Evolutionary conservation across 345 rosid species (phyloP).

Genomic region (Bruguiera sexangula): DNA sequence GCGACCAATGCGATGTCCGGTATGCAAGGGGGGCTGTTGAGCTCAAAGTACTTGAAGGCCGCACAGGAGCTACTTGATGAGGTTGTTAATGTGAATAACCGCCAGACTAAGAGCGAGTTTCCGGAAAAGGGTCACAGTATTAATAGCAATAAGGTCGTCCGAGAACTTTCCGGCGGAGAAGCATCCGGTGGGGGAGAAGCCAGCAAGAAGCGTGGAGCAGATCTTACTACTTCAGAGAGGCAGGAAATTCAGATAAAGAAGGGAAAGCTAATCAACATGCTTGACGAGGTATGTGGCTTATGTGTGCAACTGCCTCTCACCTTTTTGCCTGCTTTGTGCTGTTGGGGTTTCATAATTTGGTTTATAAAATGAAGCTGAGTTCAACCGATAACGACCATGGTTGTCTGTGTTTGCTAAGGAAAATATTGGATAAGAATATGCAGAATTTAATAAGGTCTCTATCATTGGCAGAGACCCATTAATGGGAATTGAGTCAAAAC

Average conservation of each 20-base stretch:
- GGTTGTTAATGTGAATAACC: constrained; percentile 68
- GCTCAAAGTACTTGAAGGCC: constrained; percentile 94
- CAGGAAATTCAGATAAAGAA: constrained; percentile 99
- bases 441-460: constrained; percentile 13
- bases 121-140: constrained; percentile 42
- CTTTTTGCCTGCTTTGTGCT: neutral
- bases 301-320: neutral
- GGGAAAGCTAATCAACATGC: constrained; percentile 85
- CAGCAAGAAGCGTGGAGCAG: constrained; percentile 48
- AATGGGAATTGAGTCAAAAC: neutral
- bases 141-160: constrained; percentile 35
- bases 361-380: neutral
- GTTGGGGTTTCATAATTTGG: neutral
- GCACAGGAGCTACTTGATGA: constrained; percentile 91
- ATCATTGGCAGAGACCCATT: constrained; percentile 19
- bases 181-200: constrained; percentile 39
- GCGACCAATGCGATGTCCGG: constrained; percentile 64
- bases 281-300: constrained; percentile 64
- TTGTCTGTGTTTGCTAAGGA: neutral
- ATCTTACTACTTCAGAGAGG: constrained; percentile 75
- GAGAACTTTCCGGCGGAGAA: constrained; percentile 58
- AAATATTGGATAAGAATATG: neutral
- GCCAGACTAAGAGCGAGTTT: constrained; percentile 29
- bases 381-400: neutral
- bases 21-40: constrained; percentile 54